These are phyloP conservation scores for Thraustotheca clavata DNA, from an alignment of 352 stramenopile genomes.

Conservation along the genomic window DNA sequence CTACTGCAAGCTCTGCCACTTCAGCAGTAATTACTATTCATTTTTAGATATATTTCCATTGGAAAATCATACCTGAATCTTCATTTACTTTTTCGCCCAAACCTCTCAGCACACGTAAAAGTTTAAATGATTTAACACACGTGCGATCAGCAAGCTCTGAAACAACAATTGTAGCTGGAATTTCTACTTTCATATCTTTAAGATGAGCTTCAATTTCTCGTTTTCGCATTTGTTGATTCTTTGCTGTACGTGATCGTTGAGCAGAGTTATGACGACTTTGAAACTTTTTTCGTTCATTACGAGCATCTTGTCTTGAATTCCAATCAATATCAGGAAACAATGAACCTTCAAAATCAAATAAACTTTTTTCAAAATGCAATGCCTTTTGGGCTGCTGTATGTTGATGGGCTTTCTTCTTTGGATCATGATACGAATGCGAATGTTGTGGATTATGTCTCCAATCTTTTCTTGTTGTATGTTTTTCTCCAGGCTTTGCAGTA, in stretches of 20 bases:
- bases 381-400: constrained; percentile 28
- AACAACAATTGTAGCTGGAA: constrained; percentile 57
- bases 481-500: background rate
- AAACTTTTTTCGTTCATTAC: constrained; percentile 37
- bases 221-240: background rate
- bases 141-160: constrained; percentile 76
- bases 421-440: background rate
- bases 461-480: background rate
- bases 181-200: constrained; percentile 49
- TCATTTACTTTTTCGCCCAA: constrained; percentile 64
- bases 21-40: constrained; percentile 26
- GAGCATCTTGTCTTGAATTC: constrained; percentile 35
- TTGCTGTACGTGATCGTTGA: constrained; percentile 45
- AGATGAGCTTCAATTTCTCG: background rate
- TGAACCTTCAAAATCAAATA: constrained; percentile 57
- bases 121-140: constrained; percentile 59
- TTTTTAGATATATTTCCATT: background rate
- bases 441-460: background rate
- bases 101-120: constrained; percentile 54
- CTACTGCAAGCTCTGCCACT: constrained; percentile 71
- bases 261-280: constrained; percentile 51
- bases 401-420: background rate
- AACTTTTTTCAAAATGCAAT: constrained; percentile 82
- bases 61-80: constrained; percentile 31
- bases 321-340: constrained; percentile 75